Base-by-base conservation (phyloP, 2,329 filamentous ascomycete genomes). In the Xylaria sp. region DNA sequence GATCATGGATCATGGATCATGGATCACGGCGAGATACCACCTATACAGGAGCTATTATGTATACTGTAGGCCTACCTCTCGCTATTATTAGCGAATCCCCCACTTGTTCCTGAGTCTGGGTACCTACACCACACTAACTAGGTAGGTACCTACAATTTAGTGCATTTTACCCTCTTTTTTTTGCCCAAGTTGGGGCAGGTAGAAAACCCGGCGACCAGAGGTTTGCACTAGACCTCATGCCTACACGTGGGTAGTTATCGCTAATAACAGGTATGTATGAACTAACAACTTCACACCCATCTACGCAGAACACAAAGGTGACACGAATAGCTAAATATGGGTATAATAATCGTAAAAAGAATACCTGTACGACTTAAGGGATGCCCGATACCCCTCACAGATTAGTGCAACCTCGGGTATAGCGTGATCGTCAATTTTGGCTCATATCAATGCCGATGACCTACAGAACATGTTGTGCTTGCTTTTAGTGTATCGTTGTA, bases 31-130 rank as follows among this genome's bases (percentile, higher is more conserved):
- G 24, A 2, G 24, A 27, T 27, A 27, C 24, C 24, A 27, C 24
- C 24, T 27, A 27, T 27, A 27, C 24, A 27, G 24, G 2, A 27
- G 24, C 2, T 27, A 27, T 27, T 4, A 27, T 27, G 24, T 27
- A 27, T 27, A 27, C 24, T 27, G 24, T 27, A 27, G 4, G 24
- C 3, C 34, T 2, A 36, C 36, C 36, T 48, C 34, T 55, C 39
- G 34, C 57, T 61, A 66, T 61, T 61, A 51, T 57, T 65, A 65
- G 58, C 50, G 42, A 58, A 66, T 62, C 58, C 59, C 59, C 62
- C 63, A 65, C 34, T 58, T 65, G 57, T 61, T 54, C 56, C 65
- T 65, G 65, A 56, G 51, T 51, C 24, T 30, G 30, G 17, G 2
- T n/a, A 51, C 48, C 48, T 51, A 19, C 27, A 54, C 8, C 27